These are phyloP conservation scores for Ganoderma resinaceum DNA, from an alignment of 1,284 basidiomycete genomes.

Conservation along the genomic window DNA sequence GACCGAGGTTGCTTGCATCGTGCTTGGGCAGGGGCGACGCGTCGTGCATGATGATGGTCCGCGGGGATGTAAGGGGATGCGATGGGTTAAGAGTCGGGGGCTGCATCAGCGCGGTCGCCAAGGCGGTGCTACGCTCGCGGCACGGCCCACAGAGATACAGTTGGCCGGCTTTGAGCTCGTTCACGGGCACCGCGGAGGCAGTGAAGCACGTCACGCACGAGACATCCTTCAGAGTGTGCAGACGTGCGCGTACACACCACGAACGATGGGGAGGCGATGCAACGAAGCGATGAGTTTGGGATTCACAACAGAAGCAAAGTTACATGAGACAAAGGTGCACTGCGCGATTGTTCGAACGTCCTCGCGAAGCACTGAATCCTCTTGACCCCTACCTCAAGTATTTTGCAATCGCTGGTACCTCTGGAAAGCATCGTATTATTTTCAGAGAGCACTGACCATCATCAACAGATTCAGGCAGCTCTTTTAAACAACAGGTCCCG, in stretches of 20 bases:
- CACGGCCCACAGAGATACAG: slow-evolving; percentile 4
- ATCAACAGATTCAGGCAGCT: too few species aligned
- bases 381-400: too few species aligned
- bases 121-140: neutral
- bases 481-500: too few species aligned
- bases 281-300: neutral
- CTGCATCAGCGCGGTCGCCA: neutral
- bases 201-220: slow-evolving; percentile 3
- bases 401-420: too few species aligned
- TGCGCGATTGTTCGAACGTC: neutral
- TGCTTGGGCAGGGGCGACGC: neutral
- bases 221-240: neutral
- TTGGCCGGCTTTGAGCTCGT: neutral
- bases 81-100: neutral
- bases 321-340: neutral
- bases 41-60: neutral
- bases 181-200: neutral
- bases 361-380: neutral
- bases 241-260: neutral
- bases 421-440: too few species aligned
- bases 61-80: neutral
- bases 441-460: too few species aligned
- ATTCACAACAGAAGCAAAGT: neutral
- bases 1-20: neutral
- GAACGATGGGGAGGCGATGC: neutral